Conservation (phyloP, 805 yeast species). For the Teunomyces stri region DNA sequence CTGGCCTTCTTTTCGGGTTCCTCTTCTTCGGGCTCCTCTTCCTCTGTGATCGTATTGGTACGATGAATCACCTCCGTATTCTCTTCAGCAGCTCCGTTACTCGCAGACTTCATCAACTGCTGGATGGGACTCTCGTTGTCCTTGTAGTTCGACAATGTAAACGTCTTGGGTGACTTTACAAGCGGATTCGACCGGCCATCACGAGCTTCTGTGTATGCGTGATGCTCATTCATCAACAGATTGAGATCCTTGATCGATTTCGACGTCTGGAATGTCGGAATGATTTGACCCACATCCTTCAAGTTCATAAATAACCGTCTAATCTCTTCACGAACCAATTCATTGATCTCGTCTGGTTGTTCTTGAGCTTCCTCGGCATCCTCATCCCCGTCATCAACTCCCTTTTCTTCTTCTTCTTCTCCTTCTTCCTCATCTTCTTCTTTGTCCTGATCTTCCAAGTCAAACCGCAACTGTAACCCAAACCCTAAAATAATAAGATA, state of each 20-base stretch:
- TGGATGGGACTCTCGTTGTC: constrained; percentile 36
- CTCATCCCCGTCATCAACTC: constrained; percentile 3
- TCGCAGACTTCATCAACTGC: constrained; percentile 28
- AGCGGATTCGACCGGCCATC: constrained; percentile 14
- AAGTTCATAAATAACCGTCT: constrained; percentile 27
- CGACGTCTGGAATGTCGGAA: constrained; percentile 32
- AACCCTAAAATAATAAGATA: constrained; percentile 46
- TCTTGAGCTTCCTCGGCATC: constrained; percentile 5
- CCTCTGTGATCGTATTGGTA: constrained; percentile 39
- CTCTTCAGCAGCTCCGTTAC: constrained; percentile 5
- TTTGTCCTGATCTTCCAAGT: constrained; percentile 35
- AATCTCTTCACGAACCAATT: constrained; percentile 33
- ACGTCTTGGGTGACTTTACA: constrained; percentile 43
- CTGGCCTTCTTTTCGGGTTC: constrained; percentile 6
- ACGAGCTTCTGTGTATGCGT: neutral
- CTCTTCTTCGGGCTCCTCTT: constrained; percentile 34
- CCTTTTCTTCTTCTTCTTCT: neutral
- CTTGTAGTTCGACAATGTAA: constrained; percentile 33
- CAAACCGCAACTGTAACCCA: constrained; percentile 46
- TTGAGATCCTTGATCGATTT: constrained; percentile 23
- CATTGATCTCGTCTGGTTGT: constrained; percentile 29
- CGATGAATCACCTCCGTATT: constrained; percentile 24
- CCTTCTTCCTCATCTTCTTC: constrained; percentile 12
- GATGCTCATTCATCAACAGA: constrained; percentile 3
- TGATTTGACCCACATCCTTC: constrained; percentile 31